Evolutionary conservation across 805 yeast species (phyloP).

Genomic region (Metschnikowia hibisci): DNA sequence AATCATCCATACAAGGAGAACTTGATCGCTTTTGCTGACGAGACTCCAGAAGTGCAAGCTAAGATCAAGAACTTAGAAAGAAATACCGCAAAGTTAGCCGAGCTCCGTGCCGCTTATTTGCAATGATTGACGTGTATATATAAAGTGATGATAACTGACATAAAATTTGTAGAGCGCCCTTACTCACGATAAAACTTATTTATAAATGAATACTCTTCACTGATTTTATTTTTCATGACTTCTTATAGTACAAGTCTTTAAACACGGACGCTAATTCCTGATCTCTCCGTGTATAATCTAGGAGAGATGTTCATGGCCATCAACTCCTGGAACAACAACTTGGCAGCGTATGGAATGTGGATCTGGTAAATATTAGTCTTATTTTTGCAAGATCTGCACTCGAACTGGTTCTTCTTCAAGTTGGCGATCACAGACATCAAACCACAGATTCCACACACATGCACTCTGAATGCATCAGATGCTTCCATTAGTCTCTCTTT

Average conservation of each 20-base stretch:
- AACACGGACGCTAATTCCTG: constrained; percentile 49
- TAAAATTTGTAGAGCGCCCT: too few species aligned
- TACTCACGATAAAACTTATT: too few species aligned
- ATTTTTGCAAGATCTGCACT: constrained; percentile 97
- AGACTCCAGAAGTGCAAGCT: constrained; percentile 49
- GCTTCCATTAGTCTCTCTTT: constrained; percentile 99
- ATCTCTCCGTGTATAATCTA: constrained; percentile 90
- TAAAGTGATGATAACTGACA: neutral
- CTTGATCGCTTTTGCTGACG: constrained; percentile 80
- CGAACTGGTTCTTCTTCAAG: constrained; percentile 94
- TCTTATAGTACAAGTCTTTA: constrained; percentile 9
- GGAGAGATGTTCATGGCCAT: constrained; percentile 99
- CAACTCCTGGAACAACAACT: constrained; percentile 94
- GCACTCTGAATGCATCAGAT: constrained; percentile 97
- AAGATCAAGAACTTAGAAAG: constrained; percentile 39
- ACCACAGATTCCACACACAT: constrained; percentile 97
- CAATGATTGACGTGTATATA: constrained; percentile 7
- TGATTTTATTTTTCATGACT: constrained; percentile 1
- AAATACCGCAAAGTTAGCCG: constrained; percentile 29
- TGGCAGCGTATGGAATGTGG: constrained; percentile 98
- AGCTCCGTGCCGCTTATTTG: constrained; percentile 32
- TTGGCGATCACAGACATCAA: constrained; percentile 97
- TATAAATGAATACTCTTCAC: neutral
- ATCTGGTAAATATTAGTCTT: constrained; percentile 97
- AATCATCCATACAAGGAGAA: constrained; percentile 84